Evolutionary conservation across 495 filamentous ascomycete genomes (phyloP).

Genomic region (Aspergillus mulundensis): DNA sequence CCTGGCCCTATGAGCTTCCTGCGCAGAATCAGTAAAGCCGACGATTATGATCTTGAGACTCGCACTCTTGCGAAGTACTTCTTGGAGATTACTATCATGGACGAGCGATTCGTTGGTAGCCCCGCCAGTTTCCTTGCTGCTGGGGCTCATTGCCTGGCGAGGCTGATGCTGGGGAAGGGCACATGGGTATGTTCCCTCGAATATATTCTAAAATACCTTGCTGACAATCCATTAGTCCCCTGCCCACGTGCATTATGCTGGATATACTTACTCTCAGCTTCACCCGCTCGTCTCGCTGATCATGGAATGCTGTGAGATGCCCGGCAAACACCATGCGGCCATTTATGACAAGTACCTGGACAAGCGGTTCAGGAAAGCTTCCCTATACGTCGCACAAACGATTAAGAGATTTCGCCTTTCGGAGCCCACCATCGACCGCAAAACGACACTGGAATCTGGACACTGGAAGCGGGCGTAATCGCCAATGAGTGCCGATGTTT

Average conservation of each 20-base stretch:
- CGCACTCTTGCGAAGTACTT: slow-evolving; percentile 98
- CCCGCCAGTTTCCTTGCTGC: slow-evolving; percentile 88
- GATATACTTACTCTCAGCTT: slow-evolving; percentile 83
- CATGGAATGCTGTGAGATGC: slow-evolving; percentile 80
- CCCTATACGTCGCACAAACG: slow-evolving; percentile 78
- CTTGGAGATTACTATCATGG: slow-evolving; percentile 93
- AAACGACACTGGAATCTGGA: slow-evolving; percentile 10
- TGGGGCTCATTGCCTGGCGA: slow-evolving; percentile 89
- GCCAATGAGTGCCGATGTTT: neutral
- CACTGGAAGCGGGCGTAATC: slow-evolving; percentile 19
- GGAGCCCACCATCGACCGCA: slow-evolving; percentile 20
- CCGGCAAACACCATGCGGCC: slow-evolving; percentile 73
- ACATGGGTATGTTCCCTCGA: slow-evolving; percentile 67
- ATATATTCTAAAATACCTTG: neutral
- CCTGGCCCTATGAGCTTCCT: slow-evolving; percentile 98
- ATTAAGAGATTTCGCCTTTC: slow-evolving; percentile 47
- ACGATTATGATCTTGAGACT: slow-evolving; percentile 95
- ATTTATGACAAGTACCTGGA: slow-evolving; percentile 90
- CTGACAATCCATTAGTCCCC: slow-evolving; percentile 56
- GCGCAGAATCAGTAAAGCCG: slow-evolving; percentile 93
- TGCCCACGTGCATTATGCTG: slow-evolving; percentile 84
- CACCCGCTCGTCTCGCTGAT: slow-evolving; percentile 71
- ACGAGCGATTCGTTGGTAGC: slow-evolving; percentile 90
- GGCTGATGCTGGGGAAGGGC: slow-evolving; percentile 82
- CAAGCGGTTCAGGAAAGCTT: slow-evolving; percentile 74